phyloP scores from a whole-genome alignment of 164 flowering plant species.

The Tetracentron sinense region DNA sequence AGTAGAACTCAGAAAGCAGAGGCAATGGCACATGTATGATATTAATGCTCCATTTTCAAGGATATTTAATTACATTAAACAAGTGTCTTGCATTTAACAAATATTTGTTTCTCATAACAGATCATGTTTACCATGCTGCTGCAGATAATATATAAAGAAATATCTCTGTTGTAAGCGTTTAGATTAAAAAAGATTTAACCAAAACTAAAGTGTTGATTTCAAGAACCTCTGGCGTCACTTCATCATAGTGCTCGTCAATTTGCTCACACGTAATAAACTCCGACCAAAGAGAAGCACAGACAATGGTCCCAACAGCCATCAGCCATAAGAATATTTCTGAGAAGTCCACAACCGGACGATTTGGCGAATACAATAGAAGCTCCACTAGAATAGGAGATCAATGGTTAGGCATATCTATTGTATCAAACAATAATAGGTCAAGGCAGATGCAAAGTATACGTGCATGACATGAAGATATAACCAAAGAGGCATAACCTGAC shows the following conservation, averaged over 20 bases:
- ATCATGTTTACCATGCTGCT: background rate
- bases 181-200: background rate
- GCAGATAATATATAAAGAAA: background rate
- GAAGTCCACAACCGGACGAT: constrained; percentile 56
- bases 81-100: background rate
- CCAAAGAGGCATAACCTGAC: too few species aligned
- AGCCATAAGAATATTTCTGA: constrained; percentile 67
- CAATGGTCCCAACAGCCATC: constrained; percentile 85
- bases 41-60: background rate
- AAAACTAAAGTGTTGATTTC: background rate
- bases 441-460: background rate
- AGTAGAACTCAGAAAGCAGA: too few species aligned
- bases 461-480: background rate
- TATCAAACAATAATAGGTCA: too few species aligned
- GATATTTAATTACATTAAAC: background rate
- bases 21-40: too few species aligned
- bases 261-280: constrained; percentile 41
- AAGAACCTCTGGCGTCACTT: constrained; percentile 62
- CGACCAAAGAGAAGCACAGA: constrained; percentile 78
- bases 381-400: constrained; percentile 58
- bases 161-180: background rate
- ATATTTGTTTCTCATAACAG: background rate
- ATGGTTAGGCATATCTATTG: background rate
- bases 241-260: constrained; percentile 58
- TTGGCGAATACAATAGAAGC: constrained; percentile 60